A percentile compares a stretch with the other conserved stretches of the same genome.
Conservation (phyloP, 768 basidiomycete genomes). For the Mycena metata region DNA sequence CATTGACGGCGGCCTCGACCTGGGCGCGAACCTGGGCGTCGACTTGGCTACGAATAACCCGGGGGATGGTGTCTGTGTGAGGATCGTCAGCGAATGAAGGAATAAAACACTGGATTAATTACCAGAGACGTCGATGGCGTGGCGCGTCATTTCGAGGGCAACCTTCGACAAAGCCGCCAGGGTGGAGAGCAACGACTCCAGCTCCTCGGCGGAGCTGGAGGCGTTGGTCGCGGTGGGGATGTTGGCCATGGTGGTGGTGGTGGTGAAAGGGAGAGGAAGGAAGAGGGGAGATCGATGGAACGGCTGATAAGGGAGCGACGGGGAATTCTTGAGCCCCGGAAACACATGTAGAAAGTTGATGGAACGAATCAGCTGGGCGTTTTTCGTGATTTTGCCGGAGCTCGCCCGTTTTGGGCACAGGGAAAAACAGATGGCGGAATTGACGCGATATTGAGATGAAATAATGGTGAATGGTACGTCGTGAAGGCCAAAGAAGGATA, state of each 20-base stretch:
- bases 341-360: too few relatives aligned
- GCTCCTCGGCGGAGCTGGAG: conserved; percentile 3
- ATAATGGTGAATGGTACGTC: too few relatives aligned
- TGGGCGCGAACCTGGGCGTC: neutral
- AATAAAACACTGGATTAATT: too few relatives aligned
- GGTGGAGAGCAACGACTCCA: conserved; percentile 11
- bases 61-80: neutral
- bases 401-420: too few relatives aligned
- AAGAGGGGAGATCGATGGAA: too few relatives aligned
- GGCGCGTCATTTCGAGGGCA: conserved; percentile 4
- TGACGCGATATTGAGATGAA: too few relatives aligned
- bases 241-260: neutral
- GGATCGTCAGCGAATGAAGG: neutral
- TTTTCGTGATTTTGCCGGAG: too few relatives aligned
- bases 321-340: too few relatives aligned
- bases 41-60: neutral
- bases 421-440: too few relatives aligned
- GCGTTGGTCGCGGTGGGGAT: neutral
- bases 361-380: too few relatives aligned
- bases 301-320: neutral
- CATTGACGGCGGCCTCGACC: neutral
- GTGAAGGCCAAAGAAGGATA: too few relatives aligned
- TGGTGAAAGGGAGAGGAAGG: neutral
- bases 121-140: conserved; percentile 8
- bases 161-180: neutral